Evolutionary conservation across 192 early-diverging fungal genomes (phyloP), one percentile per base, ranked within the genome.

Genomic region (Coemansia sp.): DNA sequence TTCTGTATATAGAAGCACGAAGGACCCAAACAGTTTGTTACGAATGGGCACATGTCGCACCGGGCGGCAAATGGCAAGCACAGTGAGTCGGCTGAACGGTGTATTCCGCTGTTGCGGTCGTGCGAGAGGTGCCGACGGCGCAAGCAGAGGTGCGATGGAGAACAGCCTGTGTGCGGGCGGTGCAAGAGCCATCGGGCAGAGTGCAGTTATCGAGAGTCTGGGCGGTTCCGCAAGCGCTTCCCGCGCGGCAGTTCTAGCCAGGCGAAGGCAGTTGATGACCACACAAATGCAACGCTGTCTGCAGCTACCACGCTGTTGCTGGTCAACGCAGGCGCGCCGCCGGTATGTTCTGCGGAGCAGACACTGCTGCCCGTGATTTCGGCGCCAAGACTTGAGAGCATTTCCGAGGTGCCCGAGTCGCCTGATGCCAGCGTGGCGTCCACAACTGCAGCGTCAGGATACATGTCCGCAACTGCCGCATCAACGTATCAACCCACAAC

Each of bases 121-220:
- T 81, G 78, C 63, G 78, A 81, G 54, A 51, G 71, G 10, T 81
- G 78, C 60, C 64, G 78, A 3, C 55, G 72, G 14, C 72, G 78
- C 52, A 81, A 81, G 62, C 72, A 74, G 60, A 55, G 65, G 26
- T 81, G 78, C 62, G 78, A 74, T 46, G 78, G 78, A n/a, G 72
- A 71, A 40, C 71, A 81, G 59, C 78, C 78, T 0, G 42, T 46
- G 9, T 81, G 78, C 52, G 66, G 65, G 5, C 64, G 72, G 0
- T 81, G 78, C 49, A 31, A 38, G n/a, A 62, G 57, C 44, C 78
- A 81, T 42, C 6, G 40, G 15, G 54, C 71, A 19, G 72, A 74
- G 0, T 81, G 78, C 72, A 58, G 21, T 31, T 81, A 81, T 58
- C 49, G 78, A 10, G 64, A 74, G 52, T 81, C 78, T 1, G 78